Conservation (phyloP, 805 yeast genomes). For the Lipomyces lipofer region DNA sequence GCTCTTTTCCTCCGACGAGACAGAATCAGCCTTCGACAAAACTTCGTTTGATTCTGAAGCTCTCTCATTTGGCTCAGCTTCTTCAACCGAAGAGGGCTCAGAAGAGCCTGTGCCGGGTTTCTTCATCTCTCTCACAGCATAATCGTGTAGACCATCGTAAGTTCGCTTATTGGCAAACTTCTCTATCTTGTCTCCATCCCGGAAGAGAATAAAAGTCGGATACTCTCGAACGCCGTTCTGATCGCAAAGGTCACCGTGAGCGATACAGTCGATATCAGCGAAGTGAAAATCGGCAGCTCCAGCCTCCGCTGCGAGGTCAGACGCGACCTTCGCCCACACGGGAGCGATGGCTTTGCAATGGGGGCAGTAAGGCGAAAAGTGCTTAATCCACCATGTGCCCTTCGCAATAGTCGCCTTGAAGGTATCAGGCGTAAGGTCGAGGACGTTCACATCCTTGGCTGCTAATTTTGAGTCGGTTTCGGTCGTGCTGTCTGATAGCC, state of each 20-base stretch:
- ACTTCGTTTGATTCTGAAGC: not conserved
- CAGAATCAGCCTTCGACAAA: not conserved
- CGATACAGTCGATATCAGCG: constrained; percentile 80
- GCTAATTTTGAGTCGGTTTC: not conserved
- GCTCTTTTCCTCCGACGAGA: not conserved
- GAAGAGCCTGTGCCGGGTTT: not conserved
- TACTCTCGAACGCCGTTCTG: constrained; percentile 62
- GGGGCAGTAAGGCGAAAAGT: constrained; percentile 83
- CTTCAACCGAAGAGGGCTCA: not conserved
- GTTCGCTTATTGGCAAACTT: constrained; percentile 24
- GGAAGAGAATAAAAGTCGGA: constrained; percentile 70
- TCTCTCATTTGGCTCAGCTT: not conserved
- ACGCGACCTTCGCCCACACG: constrained; percentile 70
- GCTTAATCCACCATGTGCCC: constrained; percentile 77
- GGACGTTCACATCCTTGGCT: constrained; percentile 26
- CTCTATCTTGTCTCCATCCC: constrained; percentile 38
- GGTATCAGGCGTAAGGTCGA: constrained; percentile 18
- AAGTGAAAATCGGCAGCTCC: constrained; percentile 55
- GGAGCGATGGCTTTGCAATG: constrained; percentile 85
- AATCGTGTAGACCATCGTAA: constrained; percentile 20
- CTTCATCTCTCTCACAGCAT: constrained; percentile 16
- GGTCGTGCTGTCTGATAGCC: not conserved
- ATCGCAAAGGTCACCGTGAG: constrained; percentile 80
- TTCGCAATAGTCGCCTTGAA: constrained; percentile 23
- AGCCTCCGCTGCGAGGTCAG: constrained; percentile 48